These are phyloP conservation scores for Anastatica hierochuntica DNA, from an alignment of 345 rosid genomes.

Conservation along the genomic window DNA sequence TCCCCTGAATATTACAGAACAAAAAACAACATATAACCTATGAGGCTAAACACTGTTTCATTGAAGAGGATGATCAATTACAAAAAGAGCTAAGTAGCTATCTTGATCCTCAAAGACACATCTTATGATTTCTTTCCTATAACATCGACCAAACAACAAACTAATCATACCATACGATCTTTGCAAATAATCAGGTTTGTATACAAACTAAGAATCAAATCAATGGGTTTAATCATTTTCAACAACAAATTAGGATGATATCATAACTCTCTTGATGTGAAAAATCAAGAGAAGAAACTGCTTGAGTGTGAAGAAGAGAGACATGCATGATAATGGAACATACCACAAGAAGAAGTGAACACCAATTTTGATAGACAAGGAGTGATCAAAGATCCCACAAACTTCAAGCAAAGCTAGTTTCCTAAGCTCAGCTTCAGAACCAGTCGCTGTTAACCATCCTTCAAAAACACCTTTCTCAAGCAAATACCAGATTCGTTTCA, in stretches of 20 bases:
- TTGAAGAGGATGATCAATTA: background rate
- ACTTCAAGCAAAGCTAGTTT: conserved; percentile 56
- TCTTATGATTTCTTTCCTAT: background rate
- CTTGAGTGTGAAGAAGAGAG: no score
- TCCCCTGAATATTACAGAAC: conserved; percentile 66
- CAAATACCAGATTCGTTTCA: conserved; percentile 54
- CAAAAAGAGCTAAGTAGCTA: background rate
- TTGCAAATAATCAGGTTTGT: background rate
- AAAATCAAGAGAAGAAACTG: no score
- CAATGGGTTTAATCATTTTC: no score
- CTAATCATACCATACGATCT: background rate
- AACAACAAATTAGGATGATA: no score
- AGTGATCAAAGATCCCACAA: conserved; percentile 52
- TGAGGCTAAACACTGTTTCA: background rate
- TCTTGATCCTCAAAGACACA: background rate
- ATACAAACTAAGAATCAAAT: no score
- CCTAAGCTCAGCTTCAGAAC: conserved; percentile 49
- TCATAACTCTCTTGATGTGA: no score
- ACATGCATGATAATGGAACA: background rate
- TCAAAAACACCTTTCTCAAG: conserved; percentile 51
- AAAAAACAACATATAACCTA: conserved; percentile 4
- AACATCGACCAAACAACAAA: background rate
- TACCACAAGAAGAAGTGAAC: conserved; percentile 87
- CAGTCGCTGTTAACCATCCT: conserved; percentile 63
- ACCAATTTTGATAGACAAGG: conserved; percentile 56